Percentiles rank a stretch among this genome's conserved stretches.
These are phyloP conservation scores for Hypomontagnella monticulosa DNA, from an alignment of 495 filamentous ascomycete genomes.

Conservation along the genomic window DNA sequence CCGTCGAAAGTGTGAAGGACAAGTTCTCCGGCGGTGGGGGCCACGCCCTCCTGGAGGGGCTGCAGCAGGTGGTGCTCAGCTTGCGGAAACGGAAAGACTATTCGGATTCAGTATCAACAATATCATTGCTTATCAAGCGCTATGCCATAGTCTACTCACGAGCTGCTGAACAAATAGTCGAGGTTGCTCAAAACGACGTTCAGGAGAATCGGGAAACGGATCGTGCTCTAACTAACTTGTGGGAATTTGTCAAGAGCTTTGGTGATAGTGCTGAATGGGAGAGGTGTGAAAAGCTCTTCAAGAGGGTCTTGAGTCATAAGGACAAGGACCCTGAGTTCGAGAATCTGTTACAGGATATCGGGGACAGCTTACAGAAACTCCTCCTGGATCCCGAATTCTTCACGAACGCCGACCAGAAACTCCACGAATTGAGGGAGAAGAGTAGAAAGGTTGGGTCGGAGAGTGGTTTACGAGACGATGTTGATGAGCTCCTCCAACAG, in stretches of 20 bases:
- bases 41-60: conserved; percentile 74
- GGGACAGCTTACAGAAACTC: conserved; percentile 77
- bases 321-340: conserved; percentile 87
- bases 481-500: conserved; percentile 78
- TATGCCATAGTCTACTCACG: conserved; percentile 82
- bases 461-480: conserved; percentile 73
- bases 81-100: conserved; percentile 82
- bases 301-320: conserved; percentile 76
- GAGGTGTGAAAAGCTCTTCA: conserved; percentile 69
- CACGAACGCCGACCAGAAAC: conserved; percentile 72
- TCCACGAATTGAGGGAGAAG: conserved; percentile 75
- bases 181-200: conserved; percentile 72
- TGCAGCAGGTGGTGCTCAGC: conserved; percentile 79
- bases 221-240: conserved; percentile 78
- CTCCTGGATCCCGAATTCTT: conserved; percentile 89
- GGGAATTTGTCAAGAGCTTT: conserved; percentile 79
- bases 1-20: conserved; percentile 71
- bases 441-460: conserved; percentile 69
- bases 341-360: conserved; percentile 73
- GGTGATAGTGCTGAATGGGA: conserved; percentile 81
- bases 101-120: conserved; percentile 81
- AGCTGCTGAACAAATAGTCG: conserved; percentile 69
- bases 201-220: conserved; percentile 78
- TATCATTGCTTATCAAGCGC: conserved; percentile 77
- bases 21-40: conserved; percentile 75